These are phyloP conservation scores for Rutstroemia sp. DNA, from an alignment of 2,329 filamentous ascomycete species.

Conservation along the genomic window DNA sequence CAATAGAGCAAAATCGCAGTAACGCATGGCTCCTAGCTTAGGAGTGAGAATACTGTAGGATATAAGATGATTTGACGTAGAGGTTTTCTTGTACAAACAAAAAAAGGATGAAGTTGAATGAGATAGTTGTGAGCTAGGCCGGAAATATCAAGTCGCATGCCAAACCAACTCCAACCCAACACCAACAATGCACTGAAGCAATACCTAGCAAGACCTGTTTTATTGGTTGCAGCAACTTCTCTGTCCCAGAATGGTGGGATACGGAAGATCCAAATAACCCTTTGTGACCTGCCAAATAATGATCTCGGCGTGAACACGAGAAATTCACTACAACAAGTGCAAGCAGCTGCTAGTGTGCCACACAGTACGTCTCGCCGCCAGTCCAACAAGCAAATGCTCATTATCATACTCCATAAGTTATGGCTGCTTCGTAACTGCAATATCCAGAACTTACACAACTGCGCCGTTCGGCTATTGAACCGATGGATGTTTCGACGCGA, in stretches of 20 bases:
- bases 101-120: too few relatives aligned
- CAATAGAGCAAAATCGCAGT: too few relatives aligned
- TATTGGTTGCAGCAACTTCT: not conserved
- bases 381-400: not conserved
- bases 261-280: not conserved
- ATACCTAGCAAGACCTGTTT: too few relatives aligned
- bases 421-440: not conserved
- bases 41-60: too few relatives aligned
- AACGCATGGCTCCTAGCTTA: too few relatives aligned
- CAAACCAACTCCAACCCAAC: too few relatives aligned
- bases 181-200: too few relatives aligned
- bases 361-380: not conserved
- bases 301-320: not conserved
- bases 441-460: not conserved
- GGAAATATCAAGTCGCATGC: too few relatives aligned
- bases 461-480: not conserved
- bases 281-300: not conserved
- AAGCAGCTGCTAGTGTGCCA: not conserved
- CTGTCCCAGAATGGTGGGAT: not conserved
- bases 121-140: too few relatives aligned
- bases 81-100: too few relatives aligned
- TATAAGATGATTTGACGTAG: too few relatives aligned
- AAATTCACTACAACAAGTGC: not conserved
- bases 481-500: not conserved
- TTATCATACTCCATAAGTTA: not conserved